Evolutionary conservation across 768 basidiomycete species (phyloP).

Genomic region (Crepidotus variabilis): DNA sequence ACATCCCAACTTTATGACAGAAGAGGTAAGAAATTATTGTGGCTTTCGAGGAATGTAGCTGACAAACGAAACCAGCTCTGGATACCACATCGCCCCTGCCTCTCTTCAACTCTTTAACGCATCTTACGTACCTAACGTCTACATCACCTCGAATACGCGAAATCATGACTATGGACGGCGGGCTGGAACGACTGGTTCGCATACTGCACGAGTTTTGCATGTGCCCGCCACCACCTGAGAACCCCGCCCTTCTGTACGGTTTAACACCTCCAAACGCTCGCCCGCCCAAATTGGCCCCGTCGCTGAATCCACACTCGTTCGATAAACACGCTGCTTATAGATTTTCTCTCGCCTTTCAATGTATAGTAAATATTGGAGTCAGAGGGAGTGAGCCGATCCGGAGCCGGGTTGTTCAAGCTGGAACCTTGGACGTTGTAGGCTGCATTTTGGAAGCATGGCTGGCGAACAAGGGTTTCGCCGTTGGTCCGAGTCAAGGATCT

Average conservation of each 20-base stretch:
- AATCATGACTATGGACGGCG: slow-evolving; percentile 97
- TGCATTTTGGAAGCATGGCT: slow-evolving; percentile 94
- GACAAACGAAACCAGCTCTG: slow-evolving; percentile 31
- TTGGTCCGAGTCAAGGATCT: slow-evolving; percentile 60
- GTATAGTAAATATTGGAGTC: slow-evolving; percentile 95
- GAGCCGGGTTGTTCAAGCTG: slow-evolving; percentile 90
- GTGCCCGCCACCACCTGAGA: slow-evolving; percentile 77
- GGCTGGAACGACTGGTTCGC: slow-evolving; percentile 90
- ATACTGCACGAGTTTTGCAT: slow-evolving; percentile 89
- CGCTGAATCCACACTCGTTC: slow-evolving; percentile 62
- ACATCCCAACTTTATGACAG: slow-evolving; percentile 93
- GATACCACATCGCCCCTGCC: slow-evolving; percentile 54
- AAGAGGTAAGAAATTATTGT: slow-evolving; percentile 57
- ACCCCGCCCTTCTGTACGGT: slow-evolving; percentile 72
- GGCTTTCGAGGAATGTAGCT: neutral
- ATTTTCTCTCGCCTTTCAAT: slow-evolving; percentile 93
- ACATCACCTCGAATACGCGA: slow-evolving; percentile 97
- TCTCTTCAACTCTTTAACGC: slow-evolving; percentile 90
- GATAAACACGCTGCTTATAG: slow-evolving; percentile 86
- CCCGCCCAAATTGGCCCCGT: slow-evolving; percentile 51
- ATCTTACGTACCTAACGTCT: slow-evolving; percentile 93
- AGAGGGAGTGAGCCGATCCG: slow-evolving; percentile 91
- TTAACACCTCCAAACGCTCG: slow-evolving; percentile 63
- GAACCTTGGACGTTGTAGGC: slow-evolving; percentile 89
- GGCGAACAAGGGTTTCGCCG: slow-evolving; percentile 81